These are phyloP conservation scores for Backusella tuberculispora DNA, from an alignment of 192 early-diverging fungal genomes.

Conservation along the genomic window DNA sequence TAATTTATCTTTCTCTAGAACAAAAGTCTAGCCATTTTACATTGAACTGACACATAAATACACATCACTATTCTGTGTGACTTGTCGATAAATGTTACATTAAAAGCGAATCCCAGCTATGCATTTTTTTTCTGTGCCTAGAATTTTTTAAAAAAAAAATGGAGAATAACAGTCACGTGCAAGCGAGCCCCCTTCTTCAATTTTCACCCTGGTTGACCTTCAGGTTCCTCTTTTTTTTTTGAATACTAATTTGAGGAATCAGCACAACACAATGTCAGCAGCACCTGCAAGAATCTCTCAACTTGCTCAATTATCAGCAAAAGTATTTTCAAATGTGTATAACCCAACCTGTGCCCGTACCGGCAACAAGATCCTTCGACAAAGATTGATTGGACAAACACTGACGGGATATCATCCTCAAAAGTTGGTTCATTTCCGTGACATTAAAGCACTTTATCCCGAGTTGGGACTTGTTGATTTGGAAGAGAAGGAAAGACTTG, in stretches of 20 bases:
- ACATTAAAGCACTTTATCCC: conserved; percentile 55
- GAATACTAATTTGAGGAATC: not conserved
- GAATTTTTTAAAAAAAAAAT: not conserved
- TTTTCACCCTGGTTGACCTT: conserved; percentile 1
- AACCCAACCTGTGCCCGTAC: conserved; percentile 71
- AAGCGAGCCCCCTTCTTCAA: not conserved
- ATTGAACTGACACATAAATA: no score
- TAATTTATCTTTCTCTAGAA: no score
- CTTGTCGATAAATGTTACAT: no score
- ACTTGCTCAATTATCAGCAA: conserved; percentile 61
- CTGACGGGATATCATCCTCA: conserved; percentile 72
- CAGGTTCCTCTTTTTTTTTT: conserved; percentile 1
- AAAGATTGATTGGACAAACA: conserved; percentile 67
- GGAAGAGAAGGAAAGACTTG: conserved; percentile 68
- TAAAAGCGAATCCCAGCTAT: no score
- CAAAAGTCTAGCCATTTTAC: no score
- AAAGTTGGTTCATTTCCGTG: conserved; percentile 50
- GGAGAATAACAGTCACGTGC: not conserved
- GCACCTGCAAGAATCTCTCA: conserved; percentile 46
- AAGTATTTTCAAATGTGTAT: conserved; percentile 69
- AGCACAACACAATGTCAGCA: conserved; percentile 34
- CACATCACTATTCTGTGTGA: no score
- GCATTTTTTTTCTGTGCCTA: no score
- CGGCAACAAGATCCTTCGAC: conserved; percentile 74
- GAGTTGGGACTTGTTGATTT: conserved; percentile 57